A percentile compares a stretch with the other conserved stretches of the same genome.
Conservation (phyloP, 805 yeast genomes). For the Kodamaea neixiangensis region DNA sequence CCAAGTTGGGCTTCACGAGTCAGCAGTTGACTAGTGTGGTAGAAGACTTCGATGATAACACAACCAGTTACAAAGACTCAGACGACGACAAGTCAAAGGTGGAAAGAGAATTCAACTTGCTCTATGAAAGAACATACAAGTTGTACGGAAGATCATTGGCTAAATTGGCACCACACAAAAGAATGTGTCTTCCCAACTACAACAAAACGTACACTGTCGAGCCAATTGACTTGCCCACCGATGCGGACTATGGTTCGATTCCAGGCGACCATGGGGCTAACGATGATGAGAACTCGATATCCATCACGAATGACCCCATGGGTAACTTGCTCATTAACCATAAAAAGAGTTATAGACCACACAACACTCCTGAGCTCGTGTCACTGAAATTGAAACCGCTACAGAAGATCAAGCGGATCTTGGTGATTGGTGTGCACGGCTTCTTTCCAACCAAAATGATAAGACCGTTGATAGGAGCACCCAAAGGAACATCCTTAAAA, state of each 20-base stretch:
- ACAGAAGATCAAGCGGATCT: conserved; percentile 53
- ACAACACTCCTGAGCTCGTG: conserved; percentile 21
- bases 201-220: conserved; percentile 25
- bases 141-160: conserved; percentile 41
- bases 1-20: conserved; percentile 37
- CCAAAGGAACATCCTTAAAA: conserved; percentile 91
- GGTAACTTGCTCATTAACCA: conserved; percentile 44
- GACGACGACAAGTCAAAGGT: conserved; percentile 14
- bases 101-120: conserved; percentile 33
- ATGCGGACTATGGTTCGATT: conserved; percentile 19
- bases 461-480: conserved; percentile 87
- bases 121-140: conserved; percentile 38
- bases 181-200: conserved; percentile 43
- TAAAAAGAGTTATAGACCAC: conserved; percentile 12
- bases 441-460: conserved; percentile 88
- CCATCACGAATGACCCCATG: conserved; percentile 43
- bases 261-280: conserved; percentile 21
- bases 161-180: conserved; percentile 35
- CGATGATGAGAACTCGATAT: conserved; percentile 36
- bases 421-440: conserved; percentile 94
- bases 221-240: not conserved
- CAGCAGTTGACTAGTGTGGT: conserved; percentile 30
- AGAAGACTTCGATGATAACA: conserved; percentile 13
- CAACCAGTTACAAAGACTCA: conserved; percentile 5
- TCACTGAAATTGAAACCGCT: conserved; percentile 31